phyloP scores from a whole-genome alignment of 2,329 filamentous ascomycete genomes.

The Trichoderma guizhouense region DNA sequence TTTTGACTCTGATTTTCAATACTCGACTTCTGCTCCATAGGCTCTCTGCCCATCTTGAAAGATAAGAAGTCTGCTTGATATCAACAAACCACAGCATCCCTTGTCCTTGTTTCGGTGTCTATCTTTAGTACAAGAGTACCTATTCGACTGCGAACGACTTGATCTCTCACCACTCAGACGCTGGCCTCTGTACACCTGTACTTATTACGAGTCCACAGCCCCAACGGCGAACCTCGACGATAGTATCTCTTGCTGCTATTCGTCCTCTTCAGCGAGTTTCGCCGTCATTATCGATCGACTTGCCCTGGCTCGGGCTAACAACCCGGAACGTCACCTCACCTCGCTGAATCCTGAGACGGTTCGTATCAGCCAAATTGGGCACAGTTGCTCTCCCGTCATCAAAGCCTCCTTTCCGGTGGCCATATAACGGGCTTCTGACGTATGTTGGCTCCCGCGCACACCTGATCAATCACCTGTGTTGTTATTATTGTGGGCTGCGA shows the following conservation, averaged over 20 bases:
- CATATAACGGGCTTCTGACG: slow-evolving; percentile 7
- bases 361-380: not conserved
- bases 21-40: not conserved
- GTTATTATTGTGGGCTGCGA: slow-evolving; percentile 10
- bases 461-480: slow-evolving; percentile 15
- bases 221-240: not conserved
- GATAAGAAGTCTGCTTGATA: not conserved
- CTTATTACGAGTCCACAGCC: not conserved
- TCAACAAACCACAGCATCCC: not conserved
- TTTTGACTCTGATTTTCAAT: not conserved
- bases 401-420: not conserved
- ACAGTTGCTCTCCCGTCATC: not conserved
- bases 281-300: slow-evolving; percentile 5
- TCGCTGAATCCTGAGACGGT: not conserved
- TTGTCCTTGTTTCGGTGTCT: not conserved
- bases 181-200: not conserved
- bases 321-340: slow-evolving; percentile 5
- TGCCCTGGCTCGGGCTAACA: not conserved
- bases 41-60: not conserved
- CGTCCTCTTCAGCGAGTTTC: not conserved
- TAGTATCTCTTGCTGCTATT: not conserved
- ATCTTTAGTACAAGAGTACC: not conserved
- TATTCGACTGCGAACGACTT: not conserved
- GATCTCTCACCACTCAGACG: not conserved
- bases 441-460: slow-evolving; percentile 11